Conservation (phyloP, 257 asterid species). For the Rauvolfia tetraphylla region DNA sequence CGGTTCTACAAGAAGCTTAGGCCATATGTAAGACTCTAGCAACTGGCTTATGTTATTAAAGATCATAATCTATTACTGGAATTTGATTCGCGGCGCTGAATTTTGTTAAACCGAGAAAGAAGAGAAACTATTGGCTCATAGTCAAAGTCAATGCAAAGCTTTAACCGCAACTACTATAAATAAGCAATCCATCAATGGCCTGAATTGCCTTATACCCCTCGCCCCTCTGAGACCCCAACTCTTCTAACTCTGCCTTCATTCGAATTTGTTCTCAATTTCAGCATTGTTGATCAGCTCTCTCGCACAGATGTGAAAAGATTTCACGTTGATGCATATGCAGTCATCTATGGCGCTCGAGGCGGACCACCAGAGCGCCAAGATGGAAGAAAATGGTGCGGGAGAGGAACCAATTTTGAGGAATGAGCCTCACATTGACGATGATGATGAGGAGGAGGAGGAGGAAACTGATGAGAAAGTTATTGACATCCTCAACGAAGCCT, state of each 20-base stretch:
- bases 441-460: neutral
- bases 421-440: neutral
- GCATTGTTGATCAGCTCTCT: neutral
- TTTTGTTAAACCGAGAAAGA: no score
- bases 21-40: no score
- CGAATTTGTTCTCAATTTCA: neutral
- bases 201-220: no score
- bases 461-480: slow-evolving; percentile 6
- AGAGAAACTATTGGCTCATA: no score
- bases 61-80: no score
- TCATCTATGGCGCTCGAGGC: slow-evolving; percentile 5
- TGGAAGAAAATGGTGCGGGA: neutral
- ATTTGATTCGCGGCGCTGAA: no score
- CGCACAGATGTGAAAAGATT: neutral
- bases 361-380: neutral
- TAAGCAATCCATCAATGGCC: no score
- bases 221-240: neutral
- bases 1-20: no score
- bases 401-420: neutral
- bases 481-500: slow-evolving; percentile 2
- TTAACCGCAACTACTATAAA: no score
- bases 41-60: no score
- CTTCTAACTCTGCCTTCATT: neutral
- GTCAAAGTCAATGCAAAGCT: no score
- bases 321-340: neutral